Base-by-base conservation (phyloP, 108 stramenopile genomes). In the Chaetoceros muelleri region DNA sequence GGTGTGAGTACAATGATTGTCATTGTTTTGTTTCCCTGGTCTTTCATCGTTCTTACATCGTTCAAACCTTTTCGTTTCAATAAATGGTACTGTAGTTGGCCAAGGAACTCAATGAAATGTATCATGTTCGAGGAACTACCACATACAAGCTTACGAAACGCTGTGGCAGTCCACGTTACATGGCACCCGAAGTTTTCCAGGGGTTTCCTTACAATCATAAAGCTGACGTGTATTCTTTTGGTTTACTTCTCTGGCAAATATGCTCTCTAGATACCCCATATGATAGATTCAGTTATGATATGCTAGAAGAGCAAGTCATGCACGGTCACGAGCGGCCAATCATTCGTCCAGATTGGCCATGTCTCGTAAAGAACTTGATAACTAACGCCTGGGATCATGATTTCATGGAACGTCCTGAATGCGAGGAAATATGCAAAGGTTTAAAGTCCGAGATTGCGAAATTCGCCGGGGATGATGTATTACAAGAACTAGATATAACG, bases 161-260 rank as follows among this genome's bases (percentile, higher is more conserved):
- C 53, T 85, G 85, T 23, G 89, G 89, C 19, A 79, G 76, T n/a
- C 62, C 80, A 19, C 78, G 89, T 40, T 91, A 78, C 71, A 82
- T 78, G 81, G 52, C 74, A 46, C 76, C 77, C 0, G 81, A 82
- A 55, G 81, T 82, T 1, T 76, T 76, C 2, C 58, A 76, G 30
- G 66, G 67, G 44, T 72, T 75, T 52, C 85, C 85, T 0, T 90
- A 90, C 72, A 81, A 82, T 60, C 66, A 78, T 20, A 60, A 66
- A 20, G 81, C 78, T 0, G 87, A 90, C 46, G 76, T 75, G 0
- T 83, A 84, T 52, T 75, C 74, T 3, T 88, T 84, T 60, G 80
- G 82, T 0, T 62, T 88, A 26, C 52, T 88, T 2, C 64, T 88
- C 18, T 88, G 82, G 82, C 76, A 88, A 48, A 62, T 82, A 30